These are phyloP conservation scores for Pleurotus citrinopileatus DNA, from an alignment of 768 basidiomycete species.

Conservation along the genomic window DNA sequence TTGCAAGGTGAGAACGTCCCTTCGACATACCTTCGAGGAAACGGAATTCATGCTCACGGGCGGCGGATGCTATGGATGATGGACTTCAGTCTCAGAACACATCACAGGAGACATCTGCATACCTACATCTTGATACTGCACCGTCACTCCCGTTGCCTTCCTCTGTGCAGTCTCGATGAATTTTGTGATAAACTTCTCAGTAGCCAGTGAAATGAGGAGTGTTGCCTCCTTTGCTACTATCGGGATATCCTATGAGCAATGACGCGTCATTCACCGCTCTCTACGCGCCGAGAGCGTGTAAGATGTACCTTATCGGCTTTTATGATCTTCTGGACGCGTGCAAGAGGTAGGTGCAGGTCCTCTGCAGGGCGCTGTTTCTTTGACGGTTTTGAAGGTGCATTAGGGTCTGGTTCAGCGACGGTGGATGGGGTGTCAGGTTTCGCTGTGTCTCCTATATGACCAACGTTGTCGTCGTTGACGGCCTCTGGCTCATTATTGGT, in stretches of 20 bases:
- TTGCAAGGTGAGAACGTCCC: not conserved
- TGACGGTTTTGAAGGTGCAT: too few species aligned
- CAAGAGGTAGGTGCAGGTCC: slow-evolving; percentile 48
- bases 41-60: slow-evolving; percentile 70
- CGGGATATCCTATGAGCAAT: slow-evolving; percentile 59
- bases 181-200: slow-evolving; percentile 85
- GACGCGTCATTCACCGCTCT: not conserved
- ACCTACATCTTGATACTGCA: slow-evolving; percentile 84
- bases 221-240: slow-evolving; percentile 75
- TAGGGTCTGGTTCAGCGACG: too few species aligned
- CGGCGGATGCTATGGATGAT: slow-evolving; percentile 48
- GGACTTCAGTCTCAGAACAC: slow-evolving; percentile 1
- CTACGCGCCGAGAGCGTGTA: not conserved
- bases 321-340: slow-evolving; percentile 79
- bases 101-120: slow-evolving; percentile 18
- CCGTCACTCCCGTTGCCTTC: slow-evolving; percentile 67
- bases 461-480: too few species aligned
- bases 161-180: slow-evolving; percentile 69
- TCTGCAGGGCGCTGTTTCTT: not conserved
- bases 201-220: slow-evolving; percentile 76
- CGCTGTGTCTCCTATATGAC: too few species aligned
- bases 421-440: too few species aligned
- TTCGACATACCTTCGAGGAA: slow-evolving; percentile 68
- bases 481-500: too few species aligned
- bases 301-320: slow-evolving; percentile 76